Base-by-base conservation (phyloP, 2,329 filamentous ascomycete species). In the Pezizomycotina sp. region DNA sequence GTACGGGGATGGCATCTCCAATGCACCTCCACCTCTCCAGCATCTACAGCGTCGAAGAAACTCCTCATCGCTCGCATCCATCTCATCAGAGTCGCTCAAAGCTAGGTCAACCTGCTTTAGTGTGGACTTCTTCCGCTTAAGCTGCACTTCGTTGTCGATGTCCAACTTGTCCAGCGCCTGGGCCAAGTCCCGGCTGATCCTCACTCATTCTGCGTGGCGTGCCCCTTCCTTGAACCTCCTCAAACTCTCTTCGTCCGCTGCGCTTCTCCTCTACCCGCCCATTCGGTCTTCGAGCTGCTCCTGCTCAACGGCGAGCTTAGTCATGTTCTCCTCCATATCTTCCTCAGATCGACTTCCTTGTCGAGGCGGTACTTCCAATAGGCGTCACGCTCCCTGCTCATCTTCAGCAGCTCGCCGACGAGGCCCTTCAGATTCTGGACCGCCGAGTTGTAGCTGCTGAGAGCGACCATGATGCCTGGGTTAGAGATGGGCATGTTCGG, bases 251-350 rank as follows among this genome's bases (percentile, higher is more conserved):
- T 95, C 3, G 89, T 89, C 46, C 79, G 69, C 55, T 79, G 84
- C 38, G 83, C 92, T 95, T 53, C 78, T 70, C 56, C 95, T 86
- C 1, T 83, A 80, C 57, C 92, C 80, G 27, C 80, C 82, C 43
- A 93, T 79, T 39, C 75, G 77, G 22, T 72, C 80, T 55, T 95
- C 82, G 1, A 98, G 67, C 33, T 83, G 71, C 58, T 95, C 89
- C 51, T 98, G 89, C 56, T 98, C 89, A 37, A 73, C 74, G 12
- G 84, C 89, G n/a, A 98, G 78, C 51, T 84, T 75, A 6, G 89
- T 83, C 89, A 98, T 93, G 58, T 84, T 95, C 52, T 98, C 89
- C 59, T 98, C 89, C 89, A 98, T 72, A 98, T 80, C 42, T 80
- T 76, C 23, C 89, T 74, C 60, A 95, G 77, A 54, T 92, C 81